phyloP scores from a whole-genome alignment of 2,329 filamentous ascomycete genomes.

The Fusarium sterilihyphosum region DNA sequence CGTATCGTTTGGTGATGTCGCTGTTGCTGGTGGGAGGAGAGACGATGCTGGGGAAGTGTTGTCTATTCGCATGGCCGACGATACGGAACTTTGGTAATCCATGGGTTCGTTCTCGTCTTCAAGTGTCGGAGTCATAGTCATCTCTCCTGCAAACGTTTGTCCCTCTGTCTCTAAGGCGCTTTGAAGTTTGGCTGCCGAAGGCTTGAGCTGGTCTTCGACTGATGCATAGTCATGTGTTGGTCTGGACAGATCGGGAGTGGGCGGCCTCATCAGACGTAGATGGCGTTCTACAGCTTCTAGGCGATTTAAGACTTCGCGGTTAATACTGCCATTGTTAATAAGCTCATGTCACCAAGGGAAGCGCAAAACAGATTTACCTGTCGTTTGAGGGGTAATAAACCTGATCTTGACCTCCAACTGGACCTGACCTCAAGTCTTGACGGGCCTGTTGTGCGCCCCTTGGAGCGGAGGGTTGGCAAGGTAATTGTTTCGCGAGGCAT shows the following conservation, averaged over 20 bases:
- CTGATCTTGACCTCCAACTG: not conserved
- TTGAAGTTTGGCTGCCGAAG: slow-evolving; percentile 5
- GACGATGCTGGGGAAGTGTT: slow-evolving; percentile 2
- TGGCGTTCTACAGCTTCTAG: slow-evolving; percentile 17
- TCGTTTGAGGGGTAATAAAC: not conserved
- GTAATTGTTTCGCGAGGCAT: slow-evolving; percentile 20
- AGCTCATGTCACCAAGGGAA: not conserved
- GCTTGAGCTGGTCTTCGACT: slow-evolving; percentile 13
- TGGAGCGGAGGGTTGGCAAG: slow-evolving; percentile 16
- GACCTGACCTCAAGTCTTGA: not conserved
- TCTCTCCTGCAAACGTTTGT: slow-evolving; percentile 32
- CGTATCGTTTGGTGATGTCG: not conserved
- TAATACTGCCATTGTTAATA: not conserved
- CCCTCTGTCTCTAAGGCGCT: slow-evolving; percentile 24
- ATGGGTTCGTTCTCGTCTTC: slow-evolving; percentile 8
- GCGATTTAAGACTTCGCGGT: slow-evolving; percentile 7
- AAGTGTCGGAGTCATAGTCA: slow-evolving; percentile 24
- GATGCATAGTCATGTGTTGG: not conserved
- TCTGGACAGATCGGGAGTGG: not conserved
- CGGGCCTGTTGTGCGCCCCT: slow-evolving; percentile 7
- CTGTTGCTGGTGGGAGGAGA: not conserved
- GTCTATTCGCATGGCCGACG: not conserved
- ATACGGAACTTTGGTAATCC: not conserved
- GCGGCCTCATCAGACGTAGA: slow-evolving; percentile 1
- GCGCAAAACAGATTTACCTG: not conserved